Evolutionary conservation across 257 asterid genomes (phyloP), one percentile per base, ranked within the genome.

Genomic region (Agastache rugosa): DNA sequence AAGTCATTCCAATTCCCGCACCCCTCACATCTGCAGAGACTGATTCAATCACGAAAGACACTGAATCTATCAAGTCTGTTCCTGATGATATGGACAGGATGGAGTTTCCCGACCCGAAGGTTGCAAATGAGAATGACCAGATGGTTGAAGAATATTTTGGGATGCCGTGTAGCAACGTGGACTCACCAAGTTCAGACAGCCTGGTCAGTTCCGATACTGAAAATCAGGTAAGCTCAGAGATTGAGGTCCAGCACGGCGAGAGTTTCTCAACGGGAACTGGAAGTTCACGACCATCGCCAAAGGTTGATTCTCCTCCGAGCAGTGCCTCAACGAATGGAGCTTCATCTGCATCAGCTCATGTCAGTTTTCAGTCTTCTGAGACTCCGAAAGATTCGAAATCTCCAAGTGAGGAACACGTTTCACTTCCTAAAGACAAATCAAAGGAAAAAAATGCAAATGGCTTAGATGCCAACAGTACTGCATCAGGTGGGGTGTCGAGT

Each of bases 61-160:
- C 45, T 0, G 89, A 88, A 53, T 77, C 72, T 50, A 78, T 25
- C 65, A 79, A 83, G 53, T 68, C 88, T 2, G 75, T 63, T 16
- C 58, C 90, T 3, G 51, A 72, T 31, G 96, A 86, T 60, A 75
- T 92, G 75, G 97, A 86, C 29, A 89, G 83, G 81, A 89, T 94
- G 7, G 98, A 94, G 90, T 94, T 94, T 76, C 99, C 97, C 1
- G 99, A 94, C 73, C 99, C 97, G 2, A 90, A 87, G 75, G 82
- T 94, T 17, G 86, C 63, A 4, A 90, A 84, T 39, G 98, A 94
- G 83, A 92, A 92, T 59, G 66, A 90, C 55, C 84, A 86, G 81
- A 94, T 94, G 99, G 96, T 88, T 8, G 90, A 91, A 0, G 99
- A 94, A 76, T 94, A 92, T 69, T 80, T 94, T 67, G 88, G 87